phyloP scores from a whole-genome alignment of 768 basidiomycete species.

The Tephrocybe sp. region DNA sequence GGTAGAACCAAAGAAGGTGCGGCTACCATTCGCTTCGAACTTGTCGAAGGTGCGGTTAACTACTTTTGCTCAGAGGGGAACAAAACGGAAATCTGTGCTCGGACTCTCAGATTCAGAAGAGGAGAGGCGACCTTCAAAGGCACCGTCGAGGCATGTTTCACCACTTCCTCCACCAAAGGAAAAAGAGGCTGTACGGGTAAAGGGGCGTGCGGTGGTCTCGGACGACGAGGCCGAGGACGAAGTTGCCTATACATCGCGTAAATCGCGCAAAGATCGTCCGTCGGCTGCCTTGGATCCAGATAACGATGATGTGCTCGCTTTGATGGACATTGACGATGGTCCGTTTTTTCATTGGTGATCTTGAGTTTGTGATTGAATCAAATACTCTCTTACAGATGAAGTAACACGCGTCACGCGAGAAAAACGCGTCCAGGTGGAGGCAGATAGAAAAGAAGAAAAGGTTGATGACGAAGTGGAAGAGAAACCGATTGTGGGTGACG shows the following conservation, averaged over 20 bases:
- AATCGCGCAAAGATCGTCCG: constrained; percentile 25
- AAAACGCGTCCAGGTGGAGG: constrained; percentile 3
- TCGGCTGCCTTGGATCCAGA: constrained; percentile 31
- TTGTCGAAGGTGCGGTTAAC: neutral
- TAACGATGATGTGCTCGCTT: constrained; percentile 48
- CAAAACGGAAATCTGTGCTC: constrained; percentile 42
- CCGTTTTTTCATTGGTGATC: constrained; percentile 8
- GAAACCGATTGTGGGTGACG: constrained; percentile 19
- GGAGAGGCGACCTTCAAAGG: constrained; percentile 12
- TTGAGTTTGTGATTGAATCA: neutral
- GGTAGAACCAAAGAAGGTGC: constrained; percentile 19
- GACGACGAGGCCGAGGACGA: constrained; percentile 65
- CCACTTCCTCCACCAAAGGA: constrained; percentile 12
- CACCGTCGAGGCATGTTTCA: constrained; percentile 5
- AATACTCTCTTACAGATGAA: constrained; percentile 24
- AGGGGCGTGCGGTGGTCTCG: constrained; percentile 50
- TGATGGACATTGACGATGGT: constrained; percentile 84
- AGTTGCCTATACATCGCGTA: constrained; percentile 29
- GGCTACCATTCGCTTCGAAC: neutral
- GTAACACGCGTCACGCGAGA: constrained; percentile 26
- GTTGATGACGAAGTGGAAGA: constrained; percentile 25
- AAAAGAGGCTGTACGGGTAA: constrained; percentile 29
- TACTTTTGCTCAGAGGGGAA: constrained; percentile 26
- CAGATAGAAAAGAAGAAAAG: constrained; percentile 19
- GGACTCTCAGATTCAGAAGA: constrained; percentile 26